Evolutionary conservation across 345 rosid genomes (phyloP).

Genomic region (Sonneratia caseolaris): DNA sequence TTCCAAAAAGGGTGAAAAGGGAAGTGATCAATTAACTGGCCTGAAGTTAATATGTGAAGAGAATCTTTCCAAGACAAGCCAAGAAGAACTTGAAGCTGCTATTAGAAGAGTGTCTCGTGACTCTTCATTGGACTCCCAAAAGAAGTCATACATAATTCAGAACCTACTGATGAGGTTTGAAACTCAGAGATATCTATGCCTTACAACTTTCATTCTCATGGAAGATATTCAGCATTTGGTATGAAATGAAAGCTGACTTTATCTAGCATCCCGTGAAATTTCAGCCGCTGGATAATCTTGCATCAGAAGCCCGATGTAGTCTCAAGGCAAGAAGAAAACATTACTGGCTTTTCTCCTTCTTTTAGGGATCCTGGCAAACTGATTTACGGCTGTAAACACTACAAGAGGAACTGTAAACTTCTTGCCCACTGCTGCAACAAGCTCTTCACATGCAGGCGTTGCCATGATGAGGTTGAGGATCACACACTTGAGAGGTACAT

Average conservation of each 20-base stretch:
- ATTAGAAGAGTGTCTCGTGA: conserved; percentile 61
- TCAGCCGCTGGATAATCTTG: conserved; percentile 71
- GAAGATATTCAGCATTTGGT: conserved; percentile 12
- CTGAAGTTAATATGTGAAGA: conserved; percentile 22
- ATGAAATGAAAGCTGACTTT: not conserved
- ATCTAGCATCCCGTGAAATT: conserved; percentile 19
- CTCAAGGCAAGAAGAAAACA: conserved; percentile 25
- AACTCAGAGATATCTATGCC: not conserved
- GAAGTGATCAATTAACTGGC: conserved; percentile 13
- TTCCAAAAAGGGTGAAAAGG: conserved; percentile 6
- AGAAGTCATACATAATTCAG: conserved; percentile 55
- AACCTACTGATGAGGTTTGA: conserved; percentile 60
- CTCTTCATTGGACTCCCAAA: conserved; percentile 44
- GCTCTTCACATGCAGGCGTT: conserved; percentile 59
- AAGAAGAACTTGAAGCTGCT: conserved; percentile 57
- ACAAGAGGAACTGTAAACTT: conserved; percentile 71
- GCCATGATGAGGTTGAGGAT: conserved; percentile 76
- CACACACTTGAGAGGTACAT: conserved; percentile 60
- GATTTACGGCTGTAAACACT: conserved; percentile 66
- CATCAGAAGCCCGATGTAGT: conserved; percentile 29
- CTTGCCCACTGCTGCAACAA: conserved; percentile 55
- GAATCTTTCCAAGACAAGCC: conserved; percentile 33
- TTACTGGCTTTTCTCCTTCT: conserved; percentile 51
- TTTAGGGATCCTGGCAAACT: conserved; percentile 33
- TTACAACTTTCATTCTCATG: not conserved